Percentiles rank a stretch among this genome's conserved stretches.
Evolutionary conservation across 352 stramenopile genomes (phyloP).

Genomic region (Elongisporangium anandrum): DNA sequence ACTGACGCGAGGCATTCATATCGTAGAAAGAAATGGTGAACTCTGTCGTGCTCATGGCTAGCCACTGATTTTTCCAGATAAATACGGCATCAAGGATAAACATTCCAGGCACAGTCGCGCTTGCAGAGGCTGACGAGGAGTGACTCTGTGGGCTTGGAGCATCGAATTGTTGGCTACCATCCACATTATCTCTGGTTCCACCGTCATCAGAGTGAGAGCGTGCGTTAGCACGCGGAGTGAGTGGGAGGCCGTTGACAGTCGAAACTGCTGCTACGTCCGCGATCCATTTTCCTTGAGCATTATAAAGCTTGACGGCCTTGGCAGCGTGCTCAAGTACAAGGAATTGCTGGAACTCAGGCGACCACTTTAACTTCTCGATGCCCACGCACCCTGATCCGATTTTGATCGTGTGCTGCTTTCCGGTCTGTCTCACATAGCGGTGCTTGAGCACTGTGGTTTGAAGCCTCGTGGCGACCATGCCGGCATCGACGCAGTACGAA

Average conservation of each 20-base stretch:
- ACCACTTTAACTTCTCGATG: slow-evolving; percentile 76
- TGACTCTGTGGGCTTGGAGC: slow-evolving; percentile 3
- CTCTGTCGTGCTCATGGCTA: slow-evolving; percentile 71
- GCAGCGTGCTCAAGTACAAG: slow-evolving; percentile 63
- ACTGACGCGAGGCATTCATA: slow-evolving; percentile 49
- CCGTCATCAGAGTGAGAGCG: too few species aligned
- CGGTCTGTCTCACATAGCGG: slow-evolving; percentile 56
- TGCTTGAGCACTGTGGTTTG: slow-evolving; percentile 54
- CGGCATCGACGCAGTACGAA: slow-evolving; percentile 82
- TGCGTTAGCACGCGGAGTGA: slow-evolving; percentile 11
- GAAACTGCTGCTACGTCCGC: slow-evolving; percentile 36
- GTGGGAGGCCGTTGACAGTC: slow-evolving; percentile 1
- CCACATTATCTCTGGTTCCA: neutral
- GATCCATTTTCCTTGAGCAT: slow-evolving; percentile 42
- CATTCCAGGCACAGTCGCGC: slow-evolving; percentile 17
- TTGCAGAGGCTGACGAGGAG: slow-evolving; percentile 1
- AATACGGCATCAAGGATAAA: slow-evolving; percentile 72
- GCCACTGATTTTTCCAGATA: slow-evolving; percentile 48
- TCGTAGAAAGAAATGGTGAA: slow-evolving; percentile 83
- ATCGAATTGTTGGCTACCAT: slow-evolving; percentile 1
- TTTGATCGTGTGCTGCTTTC: slow-evolving; percentile 40
- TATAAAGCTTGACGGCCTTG: slow-evolving; percentile 69
- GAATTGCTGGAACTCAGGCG: slow-evolving; percentile 48
- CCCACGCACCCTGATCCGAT: slow-evolving; percentile 40
- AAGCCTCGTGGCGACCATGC: slow-evolving; percentile 65